Evolutionary conservation across 2,329 filamentous ascomycete genomes (phyloP).

Genomic region (Cordyceps farinosa): DNA sequence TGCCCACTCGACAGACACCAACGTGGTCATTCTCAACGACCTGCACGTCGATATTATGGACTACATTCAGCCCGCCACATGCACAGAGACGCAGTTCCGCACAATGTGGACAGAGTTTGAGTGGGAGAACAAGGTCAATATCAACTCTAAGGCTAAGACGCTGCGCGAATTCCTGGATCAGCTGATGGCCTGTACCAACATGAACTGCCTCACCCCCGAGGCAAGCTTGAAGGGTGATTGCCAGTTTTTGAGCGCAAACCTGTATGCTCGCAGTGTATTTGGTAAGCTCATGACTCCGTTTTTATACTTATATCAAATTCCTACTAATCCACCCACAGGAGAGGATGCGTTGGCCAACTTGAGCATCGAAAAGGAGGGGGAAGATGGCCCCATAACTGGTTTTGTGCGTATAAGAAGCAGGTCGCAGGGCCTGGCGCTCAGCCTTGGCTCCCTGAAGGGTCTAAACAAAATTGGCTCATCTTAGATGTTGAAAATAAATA

Average conservation of each 20-base stretch:
- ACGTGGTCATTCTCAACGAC: conserved; percentile 97
- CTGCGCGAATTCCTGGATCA: conserved; percentile 89
- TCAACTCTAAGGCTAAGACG: conserved; percentile 93
- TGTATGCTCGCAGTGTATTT: conserved; percentile 96
- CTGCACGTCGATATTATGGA: conserved; percentile 99
- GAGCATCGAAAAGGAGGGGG: conserved; percentile 96
- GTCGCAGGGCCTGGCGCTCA: conserved; percentile 90
- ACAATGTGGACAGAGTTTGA: conserved; percentile 99
- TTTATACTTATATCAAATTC: conserved; percentile 5
- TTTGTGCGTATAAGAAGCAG: conserved; percentile 98
- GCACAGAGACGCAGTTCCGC: conserved; percentile 96
- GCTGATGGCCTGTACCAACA: conserved; percentile 96
- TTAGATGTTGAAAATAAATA: conserved; percentile 2
- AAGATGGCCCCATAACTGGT: conserved; percentile 90
- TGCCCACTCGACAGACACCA: conserved; percentile 83
- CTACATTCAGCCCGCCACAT: conserved; percentile 95
- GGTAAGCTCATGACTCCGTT: conserved; percentile 60
- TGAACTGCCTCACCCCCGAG: conserved; percentile 95
- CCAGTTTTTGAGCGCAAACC: conserved; percentile 93
- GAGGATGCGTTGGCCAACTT: conserved; percentile 97
- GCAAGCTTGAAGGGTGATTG: conserved; percentile 96
- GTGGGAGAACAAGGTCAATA: conserved; percentile 99
- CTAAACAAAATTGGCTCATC: conserved; percentile 70
- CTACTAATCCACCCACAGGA: conserved; percentile 51
- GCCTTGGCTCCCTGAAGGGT: conserved; percentile 90